phyloP scores from a whole-genome alignment of 2,329 filamentous ascomycete genomes.

The Clarireedia paspali region DNA sequence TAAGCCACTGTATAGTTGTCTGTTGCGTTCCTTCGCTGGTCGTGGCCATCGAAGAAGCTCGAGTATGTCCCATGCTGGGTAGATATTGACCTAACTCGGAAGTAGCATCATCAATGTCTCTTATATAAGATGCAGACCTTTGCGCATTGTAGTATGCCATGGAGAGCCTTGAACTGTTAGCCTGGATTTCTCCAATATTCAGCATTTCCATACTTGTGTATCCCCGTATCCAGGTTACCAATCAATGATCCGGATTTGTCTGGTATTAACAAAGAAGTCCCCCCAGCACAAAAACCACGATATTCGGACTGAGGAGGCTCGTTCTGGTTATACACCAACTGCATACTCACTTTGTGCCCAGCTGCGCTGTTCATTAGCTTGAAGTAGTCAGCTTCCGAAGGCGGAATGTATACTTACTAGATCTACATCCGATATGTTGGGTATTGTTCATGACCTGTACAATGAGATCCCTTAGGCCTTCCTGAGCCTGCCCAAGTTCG shows the following conservation, averaged over 20 bases:
- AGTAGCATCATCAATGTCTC: too few species aligned
- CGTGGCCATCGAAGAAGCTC: not conserved
- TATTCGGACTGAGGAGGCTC: slow-evolving; percentile 14
- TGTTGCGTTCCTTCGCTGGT: not conserved
- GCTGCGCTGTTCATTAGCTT: not conserved
- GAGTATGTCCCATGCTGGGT: not conserved
- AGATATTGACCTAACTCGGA: not conserved
- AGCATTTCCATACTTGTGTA: not conserved
- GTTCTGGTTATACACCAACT: slow-evolving; percentile 15
- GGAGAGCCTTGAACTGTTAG: not conserved
- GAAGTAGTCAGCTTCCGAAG: not conserved
- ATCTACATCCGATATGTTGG: not conserved
- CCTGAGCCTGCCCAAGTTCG: slow-evolving; percentile 5
- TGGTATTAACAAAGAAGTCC: slow-evolving; percentile 8
- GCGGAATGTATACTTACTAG: not conserved
- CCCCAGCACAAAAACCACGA: slow-evolving; percentile 14
- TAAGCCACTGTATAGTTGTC: slow-evolving; percentile 5
- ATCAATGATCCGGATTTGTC: slow-evolving; percentile 4
- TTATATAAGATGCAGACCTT: too few species aligned
- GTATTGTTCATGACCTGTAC: not conserved
- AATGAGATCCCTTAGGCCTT: slow-evolving; percentile 1
- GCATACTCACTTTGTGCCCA: slow-evolving; percentile 12
- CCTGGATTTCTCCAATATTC: not conserved
- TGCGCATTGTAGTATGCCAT: not conserved
- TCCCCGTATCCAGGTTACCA: not conserved